Evolutionary conservation across 352 stramenopile species (phyloP), one percentile per base, ranked within the genome.

Genomic region (Globisporangium irregulare): DNA sequence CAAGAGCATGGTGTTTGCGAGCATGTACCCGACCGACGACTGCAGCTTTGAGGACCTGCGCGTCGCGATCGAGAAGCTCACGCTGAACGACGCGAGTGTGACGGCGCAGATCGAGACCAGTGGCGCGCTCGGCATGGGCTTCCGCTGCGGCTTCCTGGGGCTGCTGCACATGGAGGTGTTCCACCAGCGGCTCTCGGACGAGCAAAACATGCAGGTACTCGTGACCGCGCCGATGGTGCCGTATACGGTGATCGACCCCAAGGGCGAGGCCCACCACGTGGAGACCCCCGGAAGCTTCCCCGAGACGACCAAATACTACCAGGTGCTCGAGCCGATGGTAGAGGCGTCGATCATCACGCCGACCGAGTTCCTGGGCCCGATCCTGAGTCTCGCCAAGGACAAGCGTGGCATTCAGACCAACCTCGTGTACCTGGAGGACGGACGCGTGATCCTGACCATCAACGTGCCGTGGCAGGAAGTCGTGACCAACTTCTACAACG

Each of bases 401-500:
- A 92, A 93, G 66, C 86, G 89, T 29, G 89, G 89, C 43, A 72
- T 92, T n/a, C 86, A 97, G 61, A 97, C 95, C 15, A 98, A 98
- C 70, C 89, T 98, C 61, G 86, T 93, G 60, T 97, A 97, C 74
- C 74, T 99, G 7, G 97, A 99, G 67, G 96, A 99, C 70, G 87
- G 87, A 18, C 94, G 86, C 8, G 93, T 99, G 71, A 78, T 99
- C 57, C 90, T 99, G 43, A 95, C 91, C 24, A 97, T 98, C 59
- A 71, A 88, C 56, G 89, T 99, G 46, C 98, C 98, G 38, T 99
- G 97, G 97, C 94, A 98, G 59, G 97, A 99, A 82, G 97, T 99
- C 14, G 98, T 99, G 59, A 99, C 89, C 27, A 98, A 99, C 77
- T 99, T 99, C 64, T 99, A 99, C 79, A 98, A 99, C 76, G 88